Evolutionary conservation across 2,329 filamentous ascomycete species (phyloP).

Genomic region (Furcasterigmium furcatum): DNA sequence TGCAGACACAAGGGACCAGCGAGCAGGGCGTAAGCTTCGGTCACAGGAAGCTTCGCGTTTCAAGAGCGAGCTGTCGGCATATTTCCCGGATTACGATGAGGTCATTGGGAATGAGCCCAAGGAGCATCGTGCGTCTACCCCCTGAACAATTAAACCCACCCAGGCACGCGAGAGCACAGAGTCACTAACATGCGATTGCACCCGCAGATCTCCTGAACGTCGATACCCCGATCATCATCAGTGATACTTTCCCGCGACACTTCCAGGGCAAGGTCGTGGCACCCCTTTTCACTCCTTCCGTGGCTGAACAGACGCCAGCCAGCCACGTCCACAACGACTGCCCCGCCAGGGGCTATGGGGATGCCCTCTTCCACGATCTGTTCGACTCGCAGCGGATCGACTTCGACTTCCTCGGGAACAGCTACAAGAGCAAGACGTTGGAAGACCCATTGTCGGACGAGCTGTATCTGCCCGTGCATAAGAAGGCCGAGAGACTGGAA

Average conservation of each 20-base stretch:
- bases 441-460: conserved; percentile 56
- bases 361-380: conserved; percentile 53
- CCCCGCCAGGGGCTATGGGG: conserved; percentile 49
- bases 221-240: conserved; percentile 70
- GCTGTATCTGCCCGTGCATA: conserved; percentile 52
- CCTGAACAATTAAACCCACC: background rate
- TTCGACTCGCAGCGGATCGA: conserved; percentile 55
- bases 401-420: conserved; percentile 48
- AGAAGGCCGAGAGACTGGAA: conserved; percentile 57
- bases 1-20: conserved; percentile 47
- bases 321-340: conserved; percentile 20
- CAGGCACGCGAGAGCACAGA: too few relatives aligned
- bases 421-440: conserved; percentile 36
- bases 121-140: conserved; percentile 63
- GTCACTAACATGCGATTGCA: conserved; percentile 3
- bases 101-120: conserved; percentile 83
- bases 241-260: conserved; percentile 45
- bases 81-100: conserved; percentile 93
- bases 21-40: conserved; percentile 72
- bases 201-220: conserved; percentile 65
- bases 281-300: conserved; percentile 1
- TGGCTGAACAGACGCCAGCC: conserved; percentile 6
- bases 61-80: conserved; percentile 87
- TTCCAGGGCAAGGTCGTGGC: conserved; percentile 2
- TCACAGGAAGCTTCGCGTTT: conserved; percentile 82